Base-by-base conservation (phyloP, 345 rosid genomes). In the Hibiscus trionum region DNA sequence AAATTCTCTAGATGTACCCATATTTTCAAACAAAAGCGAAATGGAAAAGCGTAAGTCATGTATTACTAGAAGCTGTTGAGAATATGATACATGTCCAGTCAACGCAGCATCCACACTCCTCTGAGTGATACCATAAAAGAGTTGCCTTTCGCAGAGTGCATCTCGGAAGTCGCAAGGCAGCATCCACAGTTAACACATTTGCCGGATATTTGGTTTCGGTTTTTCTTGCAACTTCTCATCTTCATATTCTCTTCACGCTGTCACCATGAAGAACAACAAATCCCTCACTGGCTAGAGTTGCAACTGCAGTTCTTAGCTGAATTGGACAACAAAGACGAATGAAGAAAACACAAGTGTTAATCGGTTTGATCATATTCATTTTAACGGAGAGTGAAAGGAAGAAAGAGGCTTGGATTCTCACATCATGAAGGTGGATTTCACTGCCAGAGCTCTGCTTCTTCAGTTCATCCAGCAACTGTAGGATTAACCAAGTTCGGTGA, bases 391-490 rank as follows among this genome's bases (percentile, higher is more conserved):
- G 53, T 49, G 26, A n/a, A 19, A 27, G 52, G 27, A 21, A 17
- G 31, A 50, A 21, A 17, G 33, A 35, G 42, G 69, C 15, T 56
- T 42, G 15, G 10, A 58, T 56, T 62, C 90, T 87, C 81, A 94
- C 98, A 66, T 90, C 99, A 62, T 86, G 90, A 67, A 88, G 90
- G 80, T 92, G 92, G 61, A 88, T 80, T 74, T 95, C 99, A 35
- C 79, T 78, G 70, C 70, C 77, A 71, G 82, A 71, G 82, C 85
- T 85, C 69, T 85, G 91, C 86, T 90, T 92, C 91, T 95, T 95
- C 68, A 95, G 80, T 81, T 33, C 97, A 16, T 92, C 99, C 80
- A 92, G 74, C 78, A 90, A 75, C 99, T 92, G 75, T 68, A 80
- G 27, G 15, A 76, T 63, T 2, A 59, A 77, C 74, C 47, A 71